Evolutionary conservation across 257 asterid species (phyloP).

Genomic region (Asclepias syriaca): DNA sequence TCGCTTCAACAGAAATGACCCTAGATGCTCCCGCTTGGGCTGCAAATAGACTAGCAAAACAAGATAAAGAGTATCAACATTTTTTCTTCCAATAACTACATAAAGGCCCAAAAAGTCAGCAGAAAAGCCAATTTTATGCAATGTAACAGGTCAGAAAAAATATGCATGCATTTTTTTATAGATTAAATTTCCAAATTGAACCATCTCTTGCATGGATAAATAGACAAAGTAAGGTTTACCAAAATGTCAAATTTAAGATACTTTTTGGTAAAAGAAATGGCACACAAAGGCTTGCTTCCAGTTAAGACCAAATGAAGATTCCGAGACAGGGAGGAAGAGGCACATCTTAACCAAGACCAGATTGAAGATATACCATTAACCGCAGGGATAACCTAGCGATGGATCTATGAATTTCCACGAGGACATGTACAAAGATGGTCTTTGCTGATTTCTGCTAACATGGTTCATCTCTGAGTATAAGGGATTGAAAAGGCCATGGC

Average conservation of each 20-base stretch:
- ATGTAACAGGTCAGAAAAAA: background rate
- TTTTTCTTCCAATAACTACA: background rate
- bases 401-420: background rate
- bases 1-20: conserved; percentile 89
- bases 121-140: background rate
- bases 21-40: conserved; percentile 91
- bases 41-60: conserved; percentile 75
- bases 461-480: background rate
- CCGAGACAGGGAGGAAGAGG: too few species aligned
- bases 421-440: background rate
- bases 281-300: too few species aligned
- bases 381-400: background rate
- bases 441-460: background rate
- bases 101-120: background rate
- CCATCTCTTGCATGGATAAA: background rate
- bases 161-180: background rate
- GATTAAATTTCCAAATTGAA: background rate
- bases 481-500: background rate
- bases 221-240: background rate
- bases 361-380: too few species aligned
- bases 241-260: background rate
- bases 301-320: too few species aligned
- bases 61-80: conserved; percentile 13
- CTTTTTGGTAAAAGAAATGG: background rate
- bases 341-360: too few species aligned